Percentiles rank a stretch among this genome's conserved stretches.
phyloP scores from a whole-genome alignment of 2,329 filamentous ascomycete species.

The Alternaria hordeiaustralica region DNA sequence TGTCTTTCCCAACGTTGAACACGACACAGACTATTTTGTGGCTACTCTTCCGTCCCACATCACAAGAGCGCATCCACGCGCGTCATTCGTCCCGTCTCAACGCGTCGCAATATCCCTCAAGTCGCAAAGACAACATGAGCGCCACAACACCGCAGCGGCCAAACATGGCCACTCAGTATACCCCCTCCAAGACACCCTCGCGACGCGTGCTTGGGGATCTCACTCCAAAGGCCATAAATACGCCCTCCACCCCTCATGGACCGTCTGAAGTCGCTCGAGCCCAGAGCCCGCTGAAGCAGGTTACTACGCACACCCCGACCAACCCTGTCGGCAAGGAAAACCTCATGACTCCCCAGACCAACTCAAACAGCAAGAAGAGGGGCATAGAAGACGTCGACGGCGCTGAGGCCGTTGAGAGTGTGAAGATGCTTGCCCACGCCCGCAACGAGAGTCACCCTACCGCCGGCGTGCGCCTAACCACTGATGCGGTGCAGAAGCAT shows the following conservation, averaged over 20 bases:
- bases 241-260: conserved; percentile 36
- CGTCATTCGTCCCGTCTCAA: conserved; percentile 21
- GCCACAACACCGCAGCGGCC: conserved; percentile 30
- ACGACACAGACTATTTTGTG: background rate
- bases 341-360: conserved; percentile 18
- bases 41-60: background rate
- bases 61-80: conserved; percentile 5
- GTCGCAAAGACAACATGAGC: conserved; percentile 26
- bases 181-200: conserved; percentile 36
- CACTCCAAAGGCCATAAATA: conserved; percentile 43
- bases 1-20: background rate
- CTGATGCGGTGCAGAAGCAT: conserved; percentile 33
- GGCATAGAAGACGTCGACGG: conserved; percentile 46
- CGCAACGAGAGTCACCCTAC: conserved; percentile 22
- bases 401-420: conserved; percentile 32
- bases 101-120: conserved; percentile 25
- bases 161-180: conserved; percentile 34
- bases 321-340: conserved; percentile 41
- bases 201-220: conserved; percentile 47
- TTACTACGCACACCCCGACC: conserved; percentile 31
- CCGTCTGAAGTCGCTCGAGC: conserved; percentile 30
- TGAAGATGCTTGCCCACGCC: conserved; percentile 35
- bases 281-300: conserved; percentile 46
- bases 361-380: conserved; percentile 41
- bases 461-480: conserved; percentile 27